These are phyloP conservation scores for Vitis hybrid DNA, from an alignment of 177 flowering plant genomes.

Conservation along the genomic window DNA sequence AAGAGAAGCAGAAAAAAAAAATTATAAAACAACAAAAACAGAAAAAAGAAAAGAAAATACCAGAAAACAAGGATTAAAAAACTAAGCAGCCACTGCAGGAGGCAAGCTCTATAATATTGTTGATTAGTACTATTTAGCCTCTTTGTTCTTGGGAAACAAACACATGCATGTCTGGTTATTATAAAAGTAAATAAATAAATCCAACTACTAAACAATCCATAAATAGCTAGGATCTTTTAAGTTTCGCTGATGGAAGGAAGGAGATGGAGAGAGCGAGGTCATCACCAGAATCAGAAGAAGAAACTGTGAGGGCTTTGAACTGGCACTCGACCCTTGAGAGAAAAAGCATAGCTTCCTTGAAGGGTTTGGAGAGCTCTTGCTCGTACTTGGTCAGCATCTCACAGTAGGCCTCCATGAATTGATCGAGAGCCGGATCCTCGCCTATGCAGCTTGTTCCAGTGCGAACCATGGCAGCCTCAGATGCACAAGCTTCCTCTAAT, in stretches of 20 bases:
- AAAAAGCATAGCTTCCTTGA: constrained; percentile 92
- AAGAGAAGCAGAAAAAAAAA: background rate
- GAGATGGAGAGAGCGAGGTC: constrained; percentile 7
- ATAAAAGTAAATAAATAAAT: background rate
- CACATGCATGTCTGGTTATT: constrained; percentile 13
- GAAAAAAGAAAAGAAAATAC: background rate
- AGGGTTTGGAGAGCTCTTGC: constrained; percentile 90
- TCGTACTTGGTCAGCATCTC: constrained; percentile 94
- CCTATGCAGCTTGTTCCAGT: constrained; percentile 43
- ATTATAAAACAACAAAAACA: background rate
- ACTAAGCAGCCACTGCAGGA: background rate
- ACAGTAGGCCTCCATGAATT: constrained; percentile 98
- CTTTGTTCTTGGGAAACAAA: constrained; percentile 1
- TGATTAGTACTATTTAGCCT: background rate
- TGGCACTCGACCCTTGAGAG: constrained; percentile 80
- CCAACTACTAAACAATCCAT: background rate
- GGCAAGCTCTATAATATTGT: constrained; percentile 1
- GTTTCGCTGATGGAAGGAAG: background rate
- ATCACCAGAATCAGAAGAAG: constrained; percentile 53
- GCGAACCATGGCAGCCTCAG: constrained; percentile 38
- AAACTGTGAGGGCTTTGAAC: constrained; percentile 72
- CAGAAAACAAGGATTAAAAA: background rate
- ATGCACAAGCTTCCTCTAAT: constrained; percentile 66
- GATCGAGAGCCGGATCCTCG: constrained; percentile 92
- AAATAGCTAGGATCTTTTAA: background rate